A percentile compares a stretch with the other conserved stretches of the same genome.
phyloP scores from a whole-genome alignment of 306 rosid species.

The Echinosophora koreensis region DNA sequence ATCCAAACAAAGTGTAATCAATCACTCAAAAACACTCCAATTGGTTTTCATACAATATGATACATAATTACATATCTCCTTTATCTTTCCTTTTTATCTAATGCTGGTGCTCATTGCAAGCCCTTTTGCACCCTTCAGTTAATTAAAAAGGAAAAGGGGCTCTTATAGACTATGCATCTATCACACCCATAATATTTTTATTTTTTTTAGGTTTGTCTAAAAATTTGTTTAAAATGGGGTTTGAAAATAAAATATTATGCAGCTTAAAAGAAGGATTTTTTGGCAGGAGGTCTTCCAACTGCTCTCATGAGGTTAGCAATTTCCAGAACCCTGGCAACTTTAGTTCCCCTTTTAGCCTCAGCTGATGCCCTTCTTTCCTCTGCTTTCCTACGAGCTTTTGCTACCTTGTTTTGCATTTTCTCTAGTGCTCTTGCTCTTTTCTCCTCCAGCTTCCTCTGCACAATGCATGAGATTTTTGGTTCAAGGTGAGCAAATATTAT shows the following conservation, averaged over 20 bases:
- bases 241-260: not conserved
- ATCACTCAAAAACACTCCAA: constrained; percentile 54
- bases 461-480: constrained; percentile 10
- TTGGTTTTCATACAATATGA: constrained; percentile 39
- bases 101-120: constrained; percentile 44
- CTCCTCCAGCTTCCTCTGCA: constrained; percentile 95
- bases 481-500: not conserved
- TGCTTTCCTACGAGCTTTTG: constrained; percentile 85
- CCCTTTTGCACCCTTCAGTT: constrained; percentile 44
- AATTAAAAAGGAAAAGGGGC: constrained; percentile 52
- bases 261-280: constrained; percentile 79
- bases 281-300: constrained; percentile 90
- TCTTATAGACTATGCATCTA: constrained; percentile 38
- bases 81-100: constrained; percentile 22
- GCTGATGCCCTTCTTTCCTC: constrained; percentile 95
- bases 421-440: constrained; percentile 88
- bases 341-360: constrained; percentile 90
- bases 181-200: constrained; percentile 14
- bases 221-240: constrained; percentile 12
- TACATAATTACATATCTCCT: constrained; percentile 33
- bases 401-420: constrained; percentile 85
- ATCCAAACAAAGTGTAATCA: constrained; percentile 51
- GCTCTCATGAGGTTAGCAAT: constrained; percentile 85
- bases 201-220: constrained; percentile 26
- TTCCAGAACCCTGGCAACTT: constrained; percentile 82